Evolutionary conservation across 345 rosid genomes (phyloP), one percentile per base, ranked within the genome.

Genomic region (Brassica rapa): DNA sequence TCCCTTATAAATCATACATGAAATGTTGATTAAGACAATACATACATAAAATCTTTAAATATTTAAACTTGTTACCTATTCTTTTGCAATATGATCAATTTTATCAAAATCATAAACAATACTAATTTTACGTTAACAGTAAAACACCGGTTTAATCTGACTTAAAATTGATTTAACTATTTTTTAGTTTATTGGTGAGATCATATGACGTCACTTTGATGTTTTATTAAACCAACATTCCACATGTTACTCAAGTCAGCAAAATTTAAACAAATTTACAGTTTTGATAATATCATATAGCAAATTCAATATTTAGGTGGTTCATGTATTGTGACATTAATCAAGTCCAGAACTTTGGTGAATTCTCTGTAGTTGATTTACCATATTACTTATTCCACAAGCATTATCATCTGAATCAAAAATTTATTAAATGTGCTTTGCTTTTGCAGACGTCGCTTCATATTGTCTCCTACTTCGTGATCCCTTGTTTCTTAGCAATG

Each of bases 401-500:
- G 81, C 33, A 57, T 65, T 10, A 30, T 15, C 49, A 0, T 9
- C 59, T 21, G 32, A 8, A 35, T 37, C 27, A 64, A 35, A 37
- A 37, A 10, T 24, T 16, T 15, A 12, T 5, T 62, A 14, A 29
- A 12, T 62, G 65, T 61, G 9, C 15, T 35, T 1, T 62, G 62
- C 4, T 9, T 27, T 21, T 84, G 85, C 91, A 93, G 98, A 86
- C 93, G 41, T 95, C 99, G 51, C 62, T 91, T 77, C 88, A 84
- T 77, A 82, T 95, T 49, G 85, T 95, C 10, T 83, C 82, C 16
- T 21, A 83, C 62, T 95, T 95, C 72, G 97, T 86, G 74, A 75
- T 86, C 7, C 97, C 98, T 0, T 91, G 98, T 78, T 89, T 93
- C 69, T 1, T 83, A 68, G 90, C 88, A 39, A 96, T 91, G 81